A percentile compares a stretch with the other conserved stretches of the same genome.
Evolutionary conservation across 176 grass and related monocot genomes (phyloP).

Genomic region (Bothriochloa decipiens): DNA sequence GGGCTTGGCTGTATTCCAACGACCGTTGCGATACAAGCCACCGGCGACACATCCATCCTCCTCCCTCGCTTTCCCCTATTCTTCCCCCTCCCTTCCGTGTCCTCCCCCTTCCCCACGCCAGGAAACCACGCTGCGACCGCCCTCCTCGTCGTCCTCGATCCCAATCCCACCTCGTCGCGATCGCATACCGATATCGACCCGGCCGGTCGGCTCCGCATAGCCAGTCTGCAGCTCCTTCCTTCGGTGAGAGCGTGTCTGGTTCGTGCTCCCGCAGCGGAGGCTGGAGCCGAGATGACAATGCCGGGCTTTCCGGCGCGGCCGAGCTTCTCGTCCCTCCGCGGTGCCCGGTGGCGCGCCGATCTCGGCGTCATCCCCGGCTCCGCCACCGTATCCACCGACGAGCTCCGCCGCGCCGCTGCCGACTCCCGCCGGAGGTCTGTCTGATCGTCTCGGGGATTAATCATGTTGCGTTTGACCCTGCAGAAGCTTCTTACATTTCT

Average conservation of each 20-base stretch:
- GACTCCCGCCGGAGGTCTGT: slow-evolving; percentile 94
- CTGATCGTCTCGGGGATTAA: background rate
- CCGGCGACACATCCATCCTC: background rate
- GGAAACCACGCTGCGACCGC: slow-evolving; percentile 11
- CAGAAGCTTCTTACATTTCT: background rate
- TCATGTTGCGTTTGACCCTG: background rate
- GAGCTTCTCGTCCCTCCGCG: slow-evolving; percentile 56
- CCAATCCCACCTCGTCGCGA: background rate
- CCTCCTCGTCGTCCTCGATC: slow-evolving; percentile 15
- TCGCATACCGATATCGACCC: background rate
- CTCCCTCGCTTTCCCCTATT: background rate
- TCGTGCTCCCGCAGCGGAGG: background rate
- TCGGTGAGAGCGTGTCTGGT: background rate
- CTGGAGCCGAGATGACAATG: slow-evolving; percentile 44
- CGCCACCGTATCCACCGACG: slow-evolving; percentile 52
- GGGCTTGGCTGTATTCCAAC: too few species aligned
- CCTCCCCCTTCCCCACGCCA: slow-evolving; percentile 9
- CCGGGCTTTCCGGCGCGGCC: slow-evolving; percentile 30
- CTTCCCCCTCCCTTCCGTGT: background rate
- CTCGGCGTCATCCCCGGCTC: slow-evolving; percentile 65
- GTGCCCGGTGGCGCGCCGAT: slow-evolving; percentile 81
- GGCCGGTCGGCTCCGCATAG: background rate
- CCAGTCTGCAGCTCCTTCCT: background rate
- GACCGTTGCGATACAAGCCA: slow-evolving; percentile 5
- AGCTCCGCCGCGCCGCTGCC: slow-evolving; percentile 84